phyloP scores from a whole-genome alignment of 1,284 basidiomycete genomes.

The Trametes versicolor region DNA sequence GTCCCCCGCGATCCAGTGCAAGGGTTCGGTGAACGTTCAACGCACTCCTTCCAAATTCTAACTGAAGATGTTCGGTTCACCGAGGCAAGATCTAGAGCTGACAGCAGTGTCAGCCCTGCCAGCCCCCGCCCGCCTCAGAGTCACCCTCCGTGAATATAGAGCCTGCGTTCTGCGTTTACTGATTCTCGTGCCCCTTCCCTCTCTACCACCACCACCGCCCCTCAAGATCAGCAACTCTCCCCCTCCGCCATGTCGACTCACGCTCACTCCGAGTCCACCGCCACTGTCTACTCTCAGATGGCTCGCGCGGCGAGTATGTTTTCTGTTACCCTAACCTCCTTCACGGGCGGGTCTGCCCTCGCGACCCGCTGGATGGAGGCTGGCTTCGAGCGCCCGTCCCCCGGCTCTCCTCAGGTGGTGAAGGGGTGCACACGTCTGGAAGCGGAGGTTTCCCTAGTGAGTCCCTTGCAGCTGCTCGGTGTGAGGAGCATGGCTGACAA shows the following conservation, averaged over 20 bases:
- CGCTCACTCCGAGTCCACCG: conserved; percentile 3
- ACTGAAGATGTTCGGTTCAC: too few relatives aligned
- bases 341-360: neutral
- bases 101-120: conserved; percentile 3
- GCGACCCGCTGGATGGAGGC: conserved; percentile 12
- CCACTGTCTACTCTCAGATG: conserved; percentile 12
- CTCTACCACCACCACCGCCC: conserved; percentile 1
- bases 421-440: conserved; percentile 17
- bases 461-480: neutral
- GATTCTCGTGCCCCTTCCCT: conserved; percentile 9
- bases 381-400: conserved; percentile 5
- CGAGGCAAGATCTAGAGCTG: neutral
- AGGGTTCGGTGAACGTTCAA: too few relatives aligned
- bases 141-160: neutral
- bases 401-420: conserved; percentile 7
- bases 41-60: too few relatives aligned
- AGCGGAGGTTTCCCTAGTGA: conserved; percentile 5
- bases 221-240: neutral
- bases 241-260: conserved; percentile 11
- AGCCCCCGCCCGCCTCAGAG: too few relatives aligned
- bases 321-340: conserved; percentile 11
- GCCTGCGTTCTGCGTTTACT: neutral
- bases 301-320: conserved; percentile 14
- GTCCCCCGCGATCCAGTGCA: too few relatives aligned
- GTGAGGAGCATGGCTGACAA: neutral